phyloP scores from a whole-genome alignment of 768 basidiomycete species.

The Tremella yokohamensis region DNA sequence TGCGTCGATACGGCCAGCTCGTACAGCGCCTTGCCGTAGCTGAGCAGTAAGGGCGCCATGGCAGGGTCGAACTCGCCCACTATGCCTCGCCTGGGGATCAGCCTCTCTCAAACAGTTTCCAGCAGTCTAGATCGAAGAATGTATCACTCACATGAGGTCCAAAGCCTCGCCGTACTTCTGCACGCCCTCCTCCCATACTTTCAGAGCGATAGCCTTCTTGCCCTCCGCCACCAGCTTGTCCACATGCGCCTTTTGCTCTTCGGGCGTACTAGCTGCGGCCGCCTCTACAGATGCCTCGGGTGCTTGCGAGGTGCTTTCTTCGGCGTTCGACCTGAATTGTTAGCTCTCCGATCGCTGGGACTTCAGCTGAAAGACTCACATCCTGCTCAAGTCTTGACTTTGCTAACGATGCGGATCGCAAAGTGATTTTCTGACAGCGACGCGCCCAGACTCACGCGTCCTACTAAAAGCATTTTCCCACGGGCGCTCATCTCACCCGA shows the following conservation, averaged over 20 bases:
- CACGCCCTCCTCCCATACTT: conserved; percentile 48
- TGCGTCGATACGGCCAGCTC: conserved; percentile 85
- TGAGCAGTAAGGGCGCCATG: conserved; percentile 80
- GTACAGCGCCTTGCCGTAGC: conserved; percentile 86
- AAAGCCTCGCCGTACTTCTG: conserved; percentile 48
- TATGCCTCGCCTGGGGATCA: conserved; percentile 35
- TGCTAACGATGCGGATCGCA: no score
- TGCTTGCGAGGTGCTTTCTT: no score
- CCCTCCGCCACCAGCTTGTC: conserved; percentile 45
- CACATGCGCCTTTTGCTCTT: conserved; percentile 14
- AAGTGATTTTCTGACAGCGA: no score
- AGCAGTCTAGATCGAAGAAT: not conserved
- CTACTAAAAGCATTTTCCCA: no score
- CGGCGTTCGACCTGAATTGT: no score
- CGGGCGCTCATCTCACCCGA: no score
- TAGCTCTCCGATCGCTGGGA: not conserved
- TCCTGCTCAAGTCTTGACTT: no score
- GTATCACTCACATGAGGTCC: conserved; percentile 38
- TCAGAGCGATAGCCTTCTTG: conserved; percentile 48
- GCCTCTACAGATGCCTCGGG: no score
- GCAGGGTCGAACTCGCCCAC: conserved; percentile 76
- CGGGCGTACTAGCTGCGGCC: not conserved
- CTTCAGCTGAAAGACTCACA: no score
- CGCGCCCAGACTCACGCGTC: no score
- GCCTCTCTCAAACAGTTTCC: not conserved